Percentiles rank a stretch among this genome's conserved stretches.
phyloP scores from a whole-genome alignment of 2,329 filamentous ascomycete genomes.

The Clonostachys sp. region DNA sequence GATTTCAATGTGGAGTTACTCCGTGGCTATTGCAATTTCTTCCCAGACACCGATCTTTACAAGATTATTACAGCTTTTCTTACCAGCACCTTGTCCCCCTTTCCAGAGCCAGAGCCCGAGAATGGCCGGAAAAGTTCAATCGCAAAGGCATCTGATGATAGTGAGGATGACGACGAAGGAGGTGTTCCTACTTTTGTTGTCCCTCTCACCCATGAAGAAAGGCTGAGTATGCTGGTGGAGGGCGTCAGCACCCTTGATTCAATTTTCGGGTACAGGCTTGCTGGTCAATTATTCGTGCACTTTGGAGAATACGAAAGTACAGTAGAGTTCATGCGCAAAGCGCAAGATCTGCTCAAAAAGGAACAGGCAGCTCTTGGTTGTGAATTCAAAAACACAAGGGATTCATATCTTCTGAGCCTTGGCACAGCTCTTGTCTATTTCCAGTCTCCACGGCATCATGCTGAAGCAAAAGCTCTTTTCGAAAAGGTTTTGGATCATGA shows the following conservation, averaged over 20 bases:
- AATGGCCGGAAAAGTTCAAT: not conserved
- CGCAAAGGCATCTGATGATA: conserved; percentile 43
- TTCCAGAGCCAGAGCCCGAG: conserved; percentile 23
- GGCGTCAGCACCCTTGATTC: conserved; percentile 66
- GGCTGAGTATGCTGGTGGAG: conserved; percentile 75
- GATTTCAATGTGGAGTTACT: conserved; percentile 77
- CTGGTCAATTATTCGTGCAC: conserved; percentile 77
- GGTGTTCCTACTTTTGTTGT: conserved; percentile 47
- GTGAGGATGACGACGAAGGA: conserved; percentile 54
- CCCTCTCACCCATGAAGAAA: conserved; percentile 69
- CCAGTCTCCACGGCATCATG: conserved; percentile 84
- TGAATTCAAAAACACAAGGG: conserved; percentile 61
- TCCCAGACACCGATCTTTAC: conserved; percentile 77
- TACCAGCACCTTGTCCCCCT: conserved; percentile 79
- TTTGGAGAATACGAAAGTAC: conserved; percentile 82
- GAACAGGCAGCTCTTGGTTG: conserved; percentile 66
- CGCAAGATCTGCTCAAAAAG: conserved; percentile 52
- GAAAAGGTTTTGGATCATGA: conserved; percentile 75
- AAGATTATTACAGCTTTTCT: conserved; percentile 81
- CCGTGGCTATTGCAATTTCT: conserved; percentile 75
- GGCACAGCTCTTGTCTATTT: conserved; percentile 88
- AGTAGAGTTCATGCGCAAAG: conserved; percentile 75
- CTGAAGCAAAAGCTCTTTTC: conserved; percentile 83
- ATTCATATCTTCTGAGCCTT: conserved; percentile 72
- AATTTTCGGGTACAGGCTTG: conserved; percentile 75